These are phyloP conservation scores for Syncephalastrum racemosum DNA, from an alignment of 371 early-diverging fungal species.

Conservation along the genomic window DNA sequence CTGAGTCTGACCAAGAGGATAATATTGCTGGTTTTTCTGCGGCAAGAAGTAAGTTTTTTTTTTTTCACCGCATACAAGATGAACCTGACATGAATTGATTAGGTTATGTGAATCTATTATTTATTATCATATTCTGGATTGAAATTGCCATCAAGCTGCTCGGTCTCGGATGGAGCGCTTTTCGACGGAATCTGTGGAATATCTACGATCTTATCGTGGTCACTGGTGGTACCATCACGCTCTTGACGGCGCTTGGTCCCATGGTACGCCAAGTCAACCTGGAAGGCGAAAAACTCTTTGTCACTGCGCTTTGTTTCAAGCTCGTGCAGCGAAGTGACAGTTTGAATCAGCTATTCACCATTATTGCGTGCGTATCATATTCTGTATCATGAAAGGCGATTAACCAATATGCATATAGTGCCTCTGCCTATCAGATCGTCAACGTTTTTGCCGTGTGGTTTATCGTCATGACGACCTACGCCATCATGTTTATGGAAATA, in stretches of 20 bases:
- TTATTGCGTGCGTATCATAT: constrained; percentile 55
- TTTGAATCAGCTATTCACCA: constrained; percentile 65
- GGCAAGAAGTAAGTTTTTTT: constrained; percentile 28
- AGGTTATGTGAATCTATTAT: constrained; percentile 49
- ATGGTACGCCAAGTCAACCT: constrained; percentile 41
- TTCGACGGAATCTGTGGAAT: constrained; percentile 62
- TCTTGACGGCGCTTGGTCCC: constrained; percentile 34
- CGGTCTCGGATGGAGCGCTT: constrained; percentile 61
- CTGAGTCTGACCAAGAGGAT: constrained; percentile 41
- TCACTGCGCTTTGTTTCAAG: constrained; percentile 66
- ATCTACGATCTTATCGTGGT: constrained; percentile 58
- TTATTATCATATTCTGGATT: constrained; percentile 49
- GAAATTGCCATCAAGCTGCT: constrained; percentile 54
- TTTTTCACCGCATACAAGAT: neutral
- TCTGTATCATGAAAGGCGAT: neutral
- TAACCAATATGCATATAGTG: constrained; percentile 22
- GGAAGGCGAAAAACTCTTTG: constrained; percentile 61
- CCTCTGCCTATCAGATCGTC: constrained; percentile 59
- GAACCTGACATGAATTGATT: constrained; percentile 2
- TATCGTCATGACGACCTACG: constrained; percentile 63
- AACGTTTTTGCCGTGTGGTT: constrained; percentile 71
- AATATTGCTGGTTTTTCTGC: constrained; percentile 21
- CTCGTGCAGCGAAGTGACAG: constrained; percentile 64
- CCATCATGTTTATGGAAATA: constrained; percentile 72
- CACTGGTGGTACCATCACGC: constrained; percentile 50